Base-by-base conservation (phyloP, 805 yeast species). In the Lipomyces sp. region DNA sequence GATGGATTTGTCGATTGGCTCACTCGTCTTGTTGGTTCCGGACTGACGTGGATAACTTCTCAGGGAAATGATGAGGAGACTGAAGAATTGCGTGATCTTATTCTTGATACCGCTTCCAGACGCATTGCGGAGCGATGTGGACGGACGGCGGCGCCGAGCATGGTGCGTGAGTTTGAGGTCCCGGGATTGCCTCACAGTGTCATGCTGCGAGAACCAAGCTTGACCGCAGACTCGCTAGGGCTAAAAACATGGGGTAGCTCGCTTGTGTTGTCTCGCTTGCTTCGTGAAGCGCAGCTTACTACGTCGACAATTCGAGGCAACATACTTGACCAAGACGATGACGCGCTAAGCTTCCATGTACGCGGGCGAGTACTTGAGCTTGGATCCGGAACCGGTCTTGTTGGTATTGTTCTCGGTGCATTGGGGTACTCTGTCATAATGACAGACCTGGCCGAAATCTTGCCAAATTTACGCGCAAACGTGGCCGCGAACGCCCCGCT, bases 241-340 rank as follows among this genome's bases (percentile, higher is more conserved):
- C 74, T 88, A 65, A 88, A 91, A 56, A 91, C 98, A 0, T 91
- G 98, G 98, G 98, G 98, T 0, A 85, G 97, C 0, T 81, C 97
- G 0, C 69, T 85, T 23, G 75, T 87, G 4, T 69, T 93, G 22
- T 76, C 93, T 26, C 70, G 75, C 31, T 67, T 13, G 66, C 62
- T 19, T 65, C 69, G 3, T 58, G 24, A 8, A n/a, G 36, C 13
- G 14, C 19, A 19, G 47, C 43, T 6, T 28, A 36, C 3, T 43
- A 24, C 10, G 24, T n/a, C n/a, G n/a, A n/a, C n/a, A n/a, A n/a
- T n/a, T n/a, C n/a, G n/a, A n/a, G n/a, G n/a, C n/a, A n/a, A n/a
- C n/a, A n/a, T n/a, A n/a, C n/a, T n/a, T n/a, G n/a, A n/a, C n/a
- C n/a, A n/a, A n/a, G n/a, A n/a, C n/a, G 24, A 24, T 6, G 28